Percentiles rank a stretch among this genome's conserved stretches.
phyloP scores from a whole-genome alignment of 1,139 yeast genomes.

The Taphrina wiesneri region DNA sequence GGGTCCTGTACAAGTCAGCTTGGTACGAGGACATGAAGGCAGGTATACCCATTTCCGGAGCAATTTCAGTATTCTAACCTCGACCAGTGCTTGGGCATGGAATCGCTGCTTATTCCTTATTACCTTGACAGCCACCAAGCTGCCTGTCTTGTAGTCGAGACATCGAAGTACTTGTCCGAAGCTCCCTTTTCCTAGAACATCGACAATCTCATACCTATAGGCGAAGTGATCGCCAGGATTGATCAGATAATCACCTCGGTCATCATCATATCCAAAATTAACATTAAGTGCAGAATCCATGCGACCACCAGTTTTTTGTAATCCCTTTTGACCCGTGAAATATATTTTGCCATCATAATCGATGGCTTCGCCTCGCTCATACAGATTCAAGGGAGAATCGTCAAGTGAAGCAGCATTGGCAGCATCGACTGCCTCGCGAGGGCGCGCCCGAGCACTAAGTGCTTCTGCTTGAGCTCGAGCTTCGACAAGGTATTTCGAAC shows the following conservation, averaged over 20 bases:
- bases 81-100: slow-evolving; percentile 76
- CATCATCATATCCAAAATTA: slow-evolving; percentile 76
- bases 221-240: slow-evolving; percentile 69
- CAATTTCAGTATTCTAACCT: slow-evolving; percentile 65
- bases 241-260: slow-evolving; percentile 61
- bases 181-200: slow-evolving; percentile 72
- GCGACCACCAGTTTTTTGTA: slow-evolving; percentile 48
- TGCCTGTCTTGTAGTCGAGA: slow-evolving; percentile 62
- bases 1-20: slow-evolving; percentile 49
- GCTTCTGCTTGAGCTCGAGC: slow-evolving; percentile 10
- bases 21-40: not conserved
- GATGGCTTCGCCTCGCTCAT: slow-evolving; percentile 58
- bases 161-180: slow-evolving; percentile 80
- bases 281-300: slow-evolving; percentile 44
- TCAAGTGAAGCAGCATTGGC: not conserved
- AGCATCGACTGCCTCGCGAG: slow-evolving; percentile 3
- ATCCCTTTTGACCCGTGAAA: slow-evolving; percentile 47
- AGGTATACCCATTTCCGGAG: slow-evolving; percentile 46
- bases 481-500: slow-evolving; percentile 9
- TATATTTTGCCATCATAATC: slow-evolving; percentile 48
- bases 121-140: slow-evolving; percentile 69
- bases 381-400: slow-evolving; percentile 46
- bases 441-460: slow-evolving; percentile 10
- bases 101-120: slow-evolving; percentile 72
- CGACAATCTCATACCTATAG: slow-evolving; percentile 66